Evolutionary conservation across 768 basidiomycete genomes (phyloP), one percentile per base, ranked within the genome.

Genomic region (Boletus rufocinnamomeus): DNA sequence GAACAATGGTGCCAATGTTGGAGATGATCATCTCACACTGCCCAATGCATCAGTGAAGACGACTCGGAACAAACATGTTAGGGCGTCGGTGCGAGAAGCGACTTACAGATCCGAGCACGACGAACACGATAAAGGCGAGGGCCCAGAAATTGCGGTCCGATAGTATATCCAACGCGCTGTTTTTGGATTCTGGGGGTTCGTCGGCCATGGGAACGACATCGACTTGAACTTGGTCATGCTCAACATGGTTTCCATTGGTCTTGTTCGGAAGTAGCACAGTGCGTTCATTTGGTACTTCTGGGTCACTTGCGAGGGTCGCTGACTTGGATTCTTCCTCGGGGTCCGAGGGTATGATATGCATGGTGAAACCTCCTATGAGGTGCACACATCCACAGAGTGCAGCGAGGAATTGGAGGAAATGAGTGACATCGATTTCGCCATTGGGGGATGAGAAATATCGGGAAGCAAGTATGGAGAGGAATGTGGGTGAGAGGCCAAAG

Each of bases 11-110:
- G 38, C 89, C 91, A 48, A 93, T 85, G 65, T 91, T 93, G 21
- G 89, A 87, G 21, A 93, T 85, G 23, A 93, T 79, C 89, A 91
- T 92, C 70, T 92, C 90, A 47, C 81, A 83, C 88, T 90, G 54
- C 7, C 19, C 41, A 45, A 57, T 5, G 37, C 3, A 54, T 55
- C 44, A 50, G 52, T 46, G 21, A 50, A 30, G 27, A 46, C 8
- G 38, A 11, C 27, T 8, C 10, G 9, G 27, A 27, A 54, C 41
- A 46, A 17, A 45, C 7, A 23, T 32, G 11, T 21, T 7, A n/a
- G 23, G n/a, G 30, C 21, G 28, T 27, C 38, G 37, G 21, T 37
- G 32, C 4, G 19, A 27, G 2, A 37, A 37, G 7, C 5, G 27
- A 80, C 88, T 74, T 66, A 91, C 90, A 21, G 85, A 79, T 27